Conservation (phyloP, 495 filamentous ascomycete genomes). For the Xylaria telfairii region DNA sequence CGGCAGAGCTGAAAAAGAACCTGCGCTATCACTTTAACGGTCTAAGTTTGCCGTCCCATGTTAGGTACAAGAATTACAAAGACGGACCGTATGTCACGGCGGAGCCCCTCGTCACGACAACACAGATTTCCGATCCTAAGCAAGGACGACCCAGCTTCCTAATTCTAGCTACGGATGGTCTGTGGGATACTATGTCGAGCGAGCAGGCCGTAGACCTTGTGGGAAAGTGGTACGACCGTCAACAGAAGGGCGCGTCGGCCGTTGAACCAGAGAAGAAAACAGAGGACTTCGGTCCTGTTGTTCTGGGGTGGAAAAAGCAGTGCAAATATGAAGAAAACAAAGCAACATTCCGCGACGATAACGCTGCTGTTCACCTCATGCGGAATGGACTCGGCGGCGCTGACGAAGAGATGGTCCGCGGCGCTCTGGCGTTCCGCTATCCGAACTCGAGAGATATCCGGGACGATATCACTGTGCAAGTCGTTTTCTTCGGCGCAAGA, state of each 20-base stretch:
- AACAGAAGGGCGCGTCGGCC: slow-evolving; percentile 18
- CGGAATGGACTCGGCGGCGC: slow-evolving; percentile 68
- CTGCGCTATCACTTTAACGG: slow-evolving; percentile 56
- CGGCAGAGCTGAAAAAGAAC: slow-evolving; percentile 50
- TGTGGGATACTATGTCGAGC: slow-evolving; percentile 67
- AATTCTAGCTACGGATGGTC: slow-evolving; percentile 68
- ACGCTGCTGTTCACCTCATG: slow-evolving; percentile 66
- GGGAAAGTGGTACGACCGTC: slow-evolving; percentile 58
- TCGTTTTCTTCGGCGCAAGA: slow-evolving; percentile 61
- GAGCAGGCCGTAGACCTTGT: slow-evolving; percentile 66
- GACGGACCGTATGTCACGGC: slow-evolving; percentile 73
- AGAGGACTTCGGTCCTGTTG: slow-evolving; percentile 27
- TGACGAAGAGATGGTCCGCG: slow-evolving; percentile 61
- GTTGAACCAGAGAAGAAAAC: slow-evolving; percentile 26
- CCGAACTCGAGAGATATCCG: slow-evolving; percentile 56
- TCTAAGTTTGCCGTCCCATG: slow-evolving; percentile 43
- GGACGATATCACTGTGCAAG: slow-evolving; percentile 70
- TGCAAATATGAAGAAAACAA: slow-evolving; percentile 35
- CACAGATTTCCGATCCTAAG: slow-evolving; percentile 46
- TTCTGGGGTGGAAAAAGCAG: slow-evolving; percentile 33
- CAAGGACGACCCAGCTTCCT: slow-evolving; percentile 55
- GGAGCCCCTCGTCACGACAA: slow-evolving; percentile 65
- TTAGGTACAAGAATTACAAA: slow-evolving; percentile 42
- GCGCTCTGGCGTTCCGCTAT: slow-evolving; percentile 53
- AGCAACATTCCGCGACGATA: slow-evolving; percentile 58